Conservation (phyloP, 2,329 filamentous ascomycete species). For the Xylaria polymorpha region DNA sequence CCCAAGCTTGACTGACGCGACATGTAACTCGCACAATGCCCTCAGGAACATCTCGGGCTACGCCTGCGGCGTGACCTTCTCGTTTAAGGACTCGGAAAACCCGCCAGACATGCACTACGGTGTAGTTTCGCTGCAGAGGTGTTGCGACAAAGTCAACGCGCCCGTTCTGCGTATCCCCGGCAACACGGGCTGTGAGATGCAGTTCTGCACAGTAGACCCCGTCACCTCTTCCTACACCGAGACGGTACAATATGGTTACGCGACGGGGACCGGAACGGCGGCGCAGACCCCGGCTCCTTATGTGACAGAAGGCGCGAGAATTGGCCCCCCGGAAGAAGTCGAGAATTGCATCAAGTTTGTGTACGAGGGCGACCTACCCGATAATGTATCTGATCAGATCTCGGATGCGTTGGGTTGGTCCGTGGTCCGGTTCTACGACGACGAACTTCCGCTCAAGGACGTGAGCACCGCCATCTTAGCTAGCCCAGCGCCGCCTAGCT, state of each 20-base stretch:
- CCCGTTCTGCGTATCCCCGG: conserved; percentile 43
- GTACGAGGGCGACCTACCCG: conserved; percentile 43
- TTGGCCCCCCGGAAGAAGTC: conserved; percentile 34
- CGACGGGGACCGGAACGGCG: conserved; percentile 39
- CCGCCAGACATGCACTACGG: conserved; percentile 44
- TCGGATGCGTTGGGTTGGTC: conserved; percentile 37
- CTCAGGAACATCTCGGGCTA: conserved; percentile 41
- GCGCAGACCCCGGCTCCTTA: conserved; percentile 32
- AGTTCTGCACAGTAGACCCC: conserved; percentile 41
- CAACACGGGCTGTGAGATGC: conserved; percentile 47
- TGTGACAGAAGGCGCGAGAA: conserved; percentile 26
- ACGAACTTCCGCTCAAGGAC: conserved; percentile 26
- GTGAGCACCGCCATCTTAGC: conserved; percentile 37
- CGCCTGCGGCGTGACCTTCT: conserved; percentile 44
- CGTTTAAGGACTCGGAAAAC: conserved; percentile 35
- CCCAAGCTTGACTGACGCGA: conserved; percentile 37
- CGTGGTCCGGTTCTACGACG: conserved; percentile 42
- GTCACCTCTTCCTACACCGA: conserved; percentile 35
- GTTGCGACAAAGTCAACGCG: conserved; percentile 39
- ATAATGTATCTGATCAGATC: conserved; percentile 38
- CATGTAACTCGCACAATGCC: conserved; percentile 46
- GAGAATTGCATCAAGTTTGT: conserved; percentile 42
- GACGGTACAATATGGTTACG: conserved; percentile 34
- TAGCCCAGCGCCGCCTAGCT: conserved; percentile 42
- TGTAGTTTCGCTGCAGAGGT: conserved; percentile 41